phyloP scores from a whole-genome alignment of 1,284 basidiomycete species.

The Malassezia yamatoensis region DNA sequence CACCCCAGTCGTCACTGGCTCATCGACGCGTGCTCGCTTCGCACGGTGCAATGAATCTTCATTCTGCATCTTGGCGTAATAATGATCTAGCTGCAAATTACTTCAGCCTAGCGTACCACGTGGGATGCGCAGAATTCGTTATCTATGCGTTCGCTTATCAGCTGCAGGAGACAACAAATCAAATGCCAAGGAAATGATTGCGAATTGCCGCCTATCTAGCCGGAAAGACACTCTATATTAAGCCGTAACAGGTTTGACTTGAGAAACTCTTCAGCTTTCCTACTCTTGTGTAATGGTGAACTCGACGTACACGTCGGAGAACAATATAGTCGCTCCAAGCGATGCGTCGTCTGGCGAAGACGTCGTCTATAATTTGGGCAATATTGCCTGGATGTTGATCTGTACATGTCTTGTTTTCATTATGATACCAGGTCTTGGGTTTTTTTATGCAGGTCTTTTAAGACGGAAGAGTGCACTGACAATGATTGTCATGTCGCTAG shows the following conservation, averaged over 20 bases:
- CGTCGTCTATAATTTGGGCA: conserved; percentile 50
- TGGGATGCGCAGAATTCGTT: conserved; percentile 8
- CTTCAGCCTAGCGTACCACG: neutral
- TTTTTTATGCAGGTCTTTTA: conserved; percentile 74
- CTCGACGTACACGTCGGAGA: conserved; percentile 19
- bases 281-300: conserved; percentile 19
- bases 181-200: neutral
- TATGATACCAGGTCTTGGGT: conserved; percentile 65
- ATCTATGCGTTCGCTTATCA: conserved; percentile 7
- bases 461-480: conserved; percentile 82
- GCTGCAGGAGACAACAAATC: neutral
- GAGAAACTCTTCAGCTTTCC: neutral
- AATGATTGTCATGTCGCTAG: conserved; percentile 78
- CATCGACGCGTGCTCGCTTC: conserved; percentile 4
- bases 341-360: conserved; percentile 7
- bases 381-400: conserved; percentile 53
- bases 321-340: conserved; percentile 16
- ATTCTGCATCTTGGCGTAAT: neutral
- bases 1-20: neutral
- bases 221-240: neutral
- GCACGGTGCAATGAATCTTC: neutral
- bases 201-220: neutral
- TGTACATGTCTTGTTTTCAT: conserved; percentile 61
- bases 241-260: neutral
- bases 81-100: neutral